Percentiles rank a stretch among this genome's conserved stretches.
Evolutionary conservation across 768 basidiomycete species (phyloP).

Genomic region (Leccinum rimulosum): DNA sequence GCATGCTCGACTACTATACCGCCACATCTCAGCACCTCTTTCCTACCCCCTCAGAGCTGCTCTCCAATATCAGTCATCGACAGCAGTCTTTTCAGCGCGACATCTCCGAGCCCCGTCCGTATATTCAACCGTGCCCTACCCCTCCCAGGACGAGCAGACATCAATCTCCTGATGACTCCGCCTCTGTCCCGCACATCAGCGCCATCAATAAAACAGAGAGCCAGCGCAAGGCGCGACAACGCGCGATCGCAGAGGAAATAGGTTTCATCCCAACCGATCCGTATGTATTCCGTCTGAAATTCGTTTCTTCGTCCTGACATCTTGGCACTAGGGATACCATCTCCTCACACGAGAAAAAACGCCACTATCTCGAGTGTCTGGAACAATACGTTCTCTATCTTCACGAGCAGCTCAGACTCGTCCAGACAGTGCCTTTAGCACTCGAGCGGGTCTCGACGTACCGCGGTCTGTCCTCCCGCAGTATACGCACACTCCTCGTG

Average conservation of each 20-base stretch:
- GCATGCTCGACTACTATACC: slow-evolving; percentile 23
- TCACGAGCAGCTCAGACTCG: slow-evolving; percentile 55
- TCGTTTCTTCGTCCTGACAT: not conserved
- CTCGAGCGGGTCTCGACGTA: slow-evolving; percentile 52
- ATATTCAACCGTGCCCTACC: slow-evolving; percentile 11
- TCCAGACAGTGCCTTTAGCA: slow-evolving; percentile 44
- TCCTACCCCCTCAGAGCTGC: slow-evolving; percentile 64
- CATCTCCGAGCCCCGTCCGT: slow-evolving; percentile 3
- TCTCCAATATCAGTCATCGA: slow-evolving; percentile 39
- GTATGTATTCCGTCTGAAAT: slow-evolving; percentile 33
- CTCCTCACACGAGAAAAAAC: slow-evolving; percentile 75
- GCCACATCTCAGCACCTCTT: slow-evolving; percentile 41
- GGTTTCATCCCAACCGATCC: slow-evolving; percentile 62
- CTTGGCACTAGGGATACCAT: slow-evolving; percentile 53
- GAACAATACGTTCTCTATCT: slow-evolving; percentile 69
- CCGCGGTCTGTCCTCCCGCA: slow-evolving; percentile 58
- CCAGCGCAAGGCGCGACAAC: slow-evolving; percentile 55
- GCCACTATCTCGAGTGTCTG: slow-evolving; percentile 69
- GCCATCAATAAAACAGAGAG: slow-evolving; percentile 40
- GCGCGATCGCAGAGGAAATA: slow-evolving; percentile 53
- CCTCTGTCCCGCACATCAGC: not conserved
- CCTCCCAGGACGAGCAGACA: slow-evolving; percentile 6
- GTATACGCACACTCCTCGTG: slow-evolving; percentile 67
- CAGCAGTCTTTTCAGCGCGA: slow-evolving; percentile 5
- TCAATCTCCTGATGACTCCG: slow-evolving; percentile 12